Evolutionary conservation across 2,329 filamentous ascomycete species (phyloP).

Genomic region (Sordariomycetes sp.): DNA sequence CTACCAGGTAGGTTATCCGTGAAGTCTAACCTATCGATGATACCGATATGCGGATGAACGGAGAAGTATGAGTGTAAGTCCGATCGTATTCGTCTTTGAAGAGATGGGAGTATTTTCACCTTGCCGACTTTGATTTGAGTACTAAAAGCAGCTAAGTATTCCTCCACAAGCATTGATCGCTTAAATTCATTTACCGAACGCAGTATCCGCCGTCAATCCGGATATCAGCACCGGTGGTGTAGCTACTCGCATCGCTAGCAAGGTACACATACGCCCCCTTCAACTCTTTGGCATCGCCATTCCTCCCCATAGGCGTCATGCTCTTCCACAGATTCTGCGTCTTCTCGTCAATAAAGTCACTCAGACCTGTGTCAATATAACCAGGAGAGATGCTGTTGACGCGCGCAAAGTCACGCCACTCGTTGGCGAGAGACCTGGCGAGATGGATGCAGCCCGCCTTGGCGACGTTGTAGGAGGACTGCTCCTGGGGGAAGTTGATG

Average conservation of each 20-base stretch:
- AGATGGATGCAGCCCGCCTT: conserved; percentile 52
- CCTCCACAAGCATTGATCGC: too few species aligned
- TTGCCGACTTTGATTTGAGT: too few species aligned
- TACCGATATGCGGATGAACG: too few species aligned
- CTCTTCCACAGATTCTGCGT: conserved; percentile 2
- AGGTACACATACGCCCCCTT: conserved; percentile 77
- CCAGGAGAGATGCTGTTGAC: conserved; percentile 63
- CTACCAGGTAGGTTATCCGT: too few species aligned
- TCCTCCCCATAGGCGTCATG: conserved; percentile 37
- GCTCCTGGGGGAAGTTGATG: conserved; percentile 63
- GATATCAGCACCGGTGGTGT: conserved; percentile 64
- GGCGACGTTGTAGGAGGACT: conserved; percentile 60
- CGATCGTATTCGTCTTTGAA: too few species aligned
- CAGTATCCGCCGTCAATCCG: conserved; percentile 66
- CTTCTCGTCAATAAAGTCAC: conserved; percentile 2
- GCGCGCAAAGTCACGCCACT: conserved; percentile 65
- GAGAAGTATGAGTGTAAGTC: too few species aligned
- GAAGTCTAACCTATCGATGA: too few species aligned
- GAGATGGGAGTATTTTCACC: too few species aligned
- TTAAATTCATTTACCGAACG: conserved; percentile 22
- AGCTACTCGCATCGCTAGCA: conserved; percentile 69
- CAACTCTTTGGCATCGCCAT: conserved; percentile 60
- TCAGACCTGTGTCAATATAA: conserved; percentile 62
- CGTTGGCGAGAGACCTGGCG: conserved; percentile 49
- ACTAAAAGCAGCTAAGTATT: too few species aligned